A percentile compares a stretch with the other conserved stretches of the same genome.
Conservation (phyloP, 2,329 filamentous ascomycete species). For the Celoporthe dispersa region DNA sequence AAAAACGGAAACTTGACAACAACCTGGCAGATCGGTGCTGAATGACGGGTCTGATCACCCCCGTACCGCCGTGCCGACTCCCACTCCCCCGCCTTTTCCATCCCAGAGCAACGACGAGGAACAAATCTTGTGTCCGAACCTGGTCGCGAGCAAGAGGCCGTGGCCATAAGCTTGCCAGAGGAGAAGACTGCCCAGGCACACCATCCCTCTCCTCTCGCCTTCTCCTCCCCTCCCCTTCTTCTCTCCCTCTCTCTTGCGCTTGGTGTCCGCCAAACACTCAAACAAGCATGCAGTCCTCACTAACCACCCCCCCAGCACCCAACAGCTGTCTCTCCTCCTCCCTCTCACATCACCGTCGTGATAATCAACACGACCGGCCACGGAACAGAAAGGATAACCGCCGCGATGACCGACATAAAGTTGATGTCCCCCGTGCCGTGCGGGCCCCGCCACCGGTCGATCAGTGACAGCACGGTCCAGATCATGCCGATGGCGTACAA, state of each 20-base stretch:
- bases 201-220: not conserved
- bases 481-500: slow-evolving; percentile 35
- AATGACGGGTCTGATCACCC: too few species aligned
- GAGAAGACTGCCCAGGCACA: too few species aligned
- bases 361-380: slow-evolving; percentile 34
- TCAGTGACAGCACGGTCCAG: slow-evolving; percentile 33
- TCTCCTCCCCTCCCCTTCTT: not conserved
- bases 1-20: not conserved
- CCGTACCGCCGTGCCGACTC: not conserved
- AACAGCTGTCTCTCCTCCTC: not conserved
- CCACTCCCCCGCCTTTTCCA: not conserved
- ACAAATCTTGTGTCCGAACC: too few species aligned
- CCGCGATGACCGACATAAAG: slow-evolving; percentile 31
- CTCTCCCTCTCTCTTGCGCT: not conserved
- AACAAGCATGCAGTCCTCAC: too few species aligned
- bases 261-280: not conserved
- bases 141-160: not conserved
- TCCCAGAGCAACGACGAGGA: not conserved
- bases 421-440: slow-evolving; percentile 32
- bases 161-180: not conserved
- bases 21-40: too few species aligned
- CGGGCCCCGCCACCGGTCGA: slow-evolving; percentile 37
- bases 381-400: slow-evolving; percentile 30
- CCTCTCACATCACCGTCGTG: slow-evolving; percentile 14
- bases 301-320: not conserved